Conservation (phyloP, 768 basidiomycete species). For the Podaxis sp. region DNA sequence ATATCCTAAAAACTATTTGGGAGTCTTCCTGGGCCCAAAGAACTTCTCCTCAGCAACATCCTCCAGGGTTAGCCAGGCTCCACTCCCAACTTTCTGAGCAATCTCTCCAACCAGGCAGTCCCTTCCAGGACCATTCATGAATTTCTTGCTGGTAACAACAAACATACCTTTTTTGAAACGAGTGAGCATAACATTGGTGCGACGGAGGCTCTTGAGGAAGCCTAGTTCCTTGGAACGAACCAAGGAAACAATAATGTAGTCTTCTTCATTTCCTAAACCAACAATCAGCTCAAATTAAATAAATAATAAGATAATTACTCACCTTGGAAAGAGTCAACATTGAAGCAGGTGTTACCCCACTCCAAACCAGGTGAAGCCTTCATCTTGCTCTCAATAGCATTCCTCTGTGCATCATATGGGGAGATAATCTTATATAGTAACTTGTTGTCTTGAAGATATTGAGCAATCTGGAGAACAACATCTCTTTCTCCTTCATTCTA, state of each 20-base stretch:
- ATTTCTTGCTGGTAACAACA: constrained; percentile 62
- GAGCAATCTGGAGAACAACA: constrained; percentile 56
- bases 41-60: constrained; percentile 37
- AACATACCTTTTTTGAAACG: constrained; percentile 80
- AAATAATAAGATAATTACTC: constrained; percentile 10
- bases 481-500: constrained; percentile 65
- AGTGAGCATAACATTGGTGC: constrained; percentile 88
- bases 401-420: constrained; percentile 78
- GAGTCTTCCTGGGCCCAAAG: constrained; percentile 7
- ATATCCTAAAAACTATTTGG: constrained; percentile 1
- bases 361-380: constrained; percentile 43
- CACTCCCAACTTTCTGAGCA: constrained; percentile 33
- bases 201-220: constrained; percentile 61
- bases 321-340: constrained; percentile 89
- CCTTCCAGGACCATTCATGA: constrained; percentile 56
- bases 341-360: constrained; percentile 76
- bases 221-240: constrained; percentile 65
- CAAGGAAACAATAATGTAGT: constrained; percentile 71
- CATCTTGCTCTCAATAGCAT: constrained; percentile 54
- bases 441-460: constrained; percentile 48
- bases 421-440: constrained; percentile 69
- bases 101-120: constrained; percentile 45
- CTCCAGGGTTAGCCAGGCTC: constrained; percentile 38
- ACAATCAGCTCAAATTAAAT: constrained; percentile 10
- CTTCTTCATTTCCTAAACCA: constrained; percentile 75